Evolutionary conservation across 768 basidiomycete species (phyloP), one percentile per base, ranked within the genome.

Genomic region (Pulveroboletus sp.): DNA sequence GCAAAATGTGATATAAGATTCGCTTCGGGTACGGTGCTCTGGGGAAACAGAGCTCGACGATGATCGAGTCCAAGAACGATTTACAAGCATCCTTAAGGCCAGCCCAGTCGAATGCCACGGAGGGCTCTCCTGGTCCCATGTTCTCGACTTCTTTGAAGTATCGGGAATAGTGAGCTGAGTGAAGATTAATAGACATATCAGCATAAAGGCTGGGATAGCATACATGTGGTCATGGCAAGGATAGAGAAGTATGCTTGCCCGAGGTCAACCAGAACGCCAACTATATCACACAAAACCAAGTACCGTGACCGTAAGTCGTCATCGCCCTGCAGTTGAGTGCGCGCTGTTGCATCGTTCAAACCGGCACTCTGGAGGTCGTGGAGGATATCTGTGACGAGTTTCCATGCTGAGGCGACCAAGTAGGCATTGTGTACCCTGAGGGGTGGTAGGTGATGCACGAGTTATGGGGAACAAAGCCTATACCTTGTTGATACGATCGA

Each of bases 371-470:
- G 70, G 40, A 91, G 69, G 26, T 78, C 72, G 45, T 73, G 73
- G 47, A 92, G 69, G 30, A 73, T 72, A 50, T 83, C 74, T 4
- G 75, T 65, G n/a, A 87, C 81, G 42, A 91, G 70, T 55, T 77
- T 86, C 90, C 90, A 93, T 1, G 81, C 84, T 14, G 87, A 81
- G n/a, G 89, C 85, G 31, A 91, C 73, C 78, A 86, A 80, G 65
- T 89, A 90, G 8, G 80, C 67, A 62, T 92, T 93, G 66, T 93
- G 89, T 47, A 92, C 75, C 66, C 89, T 92, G 57, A 37, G 45
- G 31, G 24, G 54, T 35, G 47, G 47, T 57, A 26, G 27, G 53
- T 49, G 3, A 35, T 17, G 47, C 24, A 15, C 43, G 31, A 21
- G 46, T 14, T 17, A 51, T 46, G 49, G 8, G 26, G 28, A 56